These are phyloP conservation scores for Nemania bipapillata DNA, from an alignment of 2,329 filamentous ascomycete genomes.

Conservation along the genomic window DNA sequence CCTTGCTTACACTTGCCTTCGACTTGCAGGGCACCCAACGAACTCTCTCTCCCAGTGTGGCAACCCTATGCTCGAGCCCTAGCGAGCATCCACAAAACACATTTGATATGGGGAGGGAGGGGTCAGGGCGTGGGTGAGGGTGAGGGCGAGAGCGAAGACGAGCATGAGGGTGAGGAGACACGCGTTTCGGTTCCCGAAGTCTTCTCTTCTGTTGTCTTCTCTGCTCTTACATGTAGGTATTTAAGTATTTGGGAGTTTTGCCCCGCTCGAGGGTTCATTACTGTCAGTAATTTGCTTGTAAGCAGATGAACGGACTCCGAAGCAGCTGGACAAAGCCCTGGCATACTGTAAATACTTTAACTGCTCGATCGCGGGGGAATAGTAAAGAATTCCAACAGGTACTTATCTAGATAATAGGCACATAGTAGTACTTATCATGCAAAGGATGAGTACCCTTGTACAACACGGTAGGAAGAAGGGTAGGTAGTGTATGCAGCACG, in stretches of 20 bases:
- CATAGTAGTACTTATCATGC: background rate
- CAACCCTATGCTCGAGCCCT: background rate
- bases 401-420: background rate
- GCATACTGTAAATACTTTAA: background rate
- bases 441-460: slow-evolving; percentile 21
- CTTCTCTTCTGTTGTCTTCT: no score
- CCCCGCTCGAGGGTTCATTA: no score
- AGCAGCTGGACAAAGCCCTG: background rate
- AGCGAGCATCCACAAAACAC: no score
- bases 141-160: no score
- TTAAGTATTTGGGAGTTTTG: background rate
- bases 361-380: background rate
- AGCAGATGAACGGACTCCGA: slow-evolving; percentile 24
- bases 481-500: background rate
- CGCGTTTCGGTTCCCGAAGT: slow-evolving; percentile 11
- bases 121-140: no score
- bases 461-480: no score
- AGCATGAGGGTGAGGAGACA: background rate
- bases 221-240: no score
- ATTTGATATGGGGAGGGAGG: no score
- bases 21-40: background rate
- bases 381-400: background rate
- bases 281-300: no score
- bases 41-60: background rate
- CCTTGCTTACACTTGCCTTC: slow-evolving; percentile 1